These are phyloP conservation scores for Nakazawaea peltata DNA, from an alignment of 805 yeast genomes.

Conservation along the genomic window DNA sequence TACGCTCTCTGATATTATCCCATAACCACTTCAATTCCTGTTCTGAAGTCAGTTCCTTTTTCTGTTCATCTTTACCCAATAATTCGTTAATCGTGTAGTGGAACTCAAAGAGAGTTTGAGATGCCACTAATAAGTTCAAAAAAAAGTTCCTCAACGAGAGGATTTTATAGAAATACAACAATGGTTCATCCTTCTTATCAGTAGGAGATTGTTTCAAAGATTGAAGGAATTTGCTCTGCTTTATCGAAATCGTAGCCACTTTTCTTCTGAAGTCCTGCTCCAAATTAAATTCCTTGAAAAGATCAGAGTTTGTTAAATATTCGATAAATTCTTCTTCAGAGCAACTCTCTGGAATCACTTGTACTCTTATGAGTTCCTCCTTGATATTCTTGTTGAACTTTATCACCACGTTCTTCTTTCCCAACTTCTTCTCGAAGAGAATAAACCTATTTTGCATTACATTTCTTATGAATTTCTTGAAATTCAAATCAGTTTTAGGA, in stretches of 20 bases:
- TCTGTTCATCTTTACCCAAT: constrained; percentile 14
- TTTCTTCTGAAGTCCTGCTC: constrained; percentile 34
- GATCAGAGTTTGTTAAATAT: constrained; percentile 30
- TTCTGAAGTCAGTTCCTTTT: constrained; percentile 17
- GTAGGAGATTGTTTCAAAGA: constrained; percentile 11
- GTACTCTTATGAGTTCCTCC: constrained; percentile 11
- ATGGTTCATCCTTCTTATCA: neutral
- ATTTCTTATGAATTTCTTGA: constrained; percentile 5
- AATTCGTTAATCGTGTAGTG: constrained; percentile 29
- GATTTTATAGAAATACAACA: constrained; percentile 25
- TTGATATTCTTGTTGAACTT: constrained; percentile 9
- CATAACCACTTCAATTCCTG: constrained; percentile 27
- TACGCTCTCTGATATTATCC: constrained; percentile 44
- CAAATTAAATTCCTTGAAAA: constrained; percentile 41
- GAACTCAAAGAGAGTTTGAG: constrained; percentile 45
- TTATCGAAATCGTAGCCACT: constrained; percentile 42
- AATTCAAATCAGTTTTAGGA: constrained; percentile 10
- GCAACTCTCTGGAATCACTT: constrained; percentile 8
- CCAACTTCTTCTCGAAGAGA: constrained; percentile 5
- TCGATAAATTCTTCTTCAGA: constrained; percentile 22
- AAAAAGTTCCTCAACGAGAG: constrained; percentile 42
- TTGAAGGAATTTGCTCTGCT: constrained; percentile 35
- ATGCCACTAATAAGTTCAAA: constrained; percentile 46
- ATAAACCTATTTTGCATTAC: constrained; percentile 9
- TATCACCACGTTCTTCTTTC: neutral